phyloP scores from a whole-genome alignment of 2,329 filamentous ascomycete genomes.

The Stachybotrys chlorohalonatus region DNA sequence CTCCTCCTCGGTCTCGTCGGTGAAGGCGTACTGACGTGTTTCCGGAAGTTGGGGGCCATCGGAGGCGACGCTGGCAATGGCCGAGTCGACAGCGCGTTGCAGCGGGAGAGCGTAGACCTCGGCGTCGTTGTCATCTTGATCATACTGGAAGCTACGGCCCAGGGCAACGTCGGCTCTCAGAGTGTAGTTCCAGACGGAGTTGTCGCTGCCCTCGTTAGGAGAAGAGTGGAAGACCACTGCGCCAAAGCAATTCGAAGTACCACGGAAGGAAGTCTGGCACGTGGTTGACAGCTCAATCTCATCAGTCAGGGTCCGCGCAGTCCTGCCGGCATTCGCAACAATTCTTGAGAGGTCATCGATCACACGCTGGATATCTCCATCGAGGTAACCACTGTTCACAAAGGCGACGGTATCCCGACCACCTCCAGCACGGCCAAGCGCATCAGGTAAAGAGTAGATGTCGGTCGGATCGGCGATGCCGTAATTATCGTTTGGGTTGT shows the following conservation, averaged over 20 bases:
- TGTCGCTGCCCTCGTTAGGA: slow-evolving; percentile 53
- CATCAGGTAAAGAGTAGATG: slow-evolving; percentile 55
- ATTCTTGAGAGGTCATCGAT: slow-evolving; percentile 37
- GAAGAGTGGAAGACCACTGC: slow-evolving; percentile 65
- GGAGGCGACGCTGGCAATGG: slow-evolving; percentile 32
- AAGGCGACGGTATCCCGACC: slow-evolving; percentile 59
- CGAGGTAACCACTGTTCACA: slow-evolving; percentile 61
- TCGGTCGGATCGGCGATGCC: slow-evolving; percentile 56
- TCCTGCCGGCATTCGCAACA: slow-evolving; percentile 14
- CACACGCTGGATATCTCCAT: slow-evolving; percentile 60
- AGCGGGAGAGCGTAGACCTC: slow-evolving; percentile 60
- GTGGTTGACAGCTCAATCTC: slow-evolving; percentile 23
- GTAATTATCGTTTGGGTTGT: slow-evolving; percentile 62
- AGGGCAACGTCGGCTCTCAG: slow-evolving; percentile 54
- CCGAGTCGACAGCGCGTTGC: slow-evolving; percentile 57
- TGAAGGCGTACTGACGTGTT: slow-evolving; percentile 21
- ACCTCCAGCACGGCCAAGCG: slow-evolving; percentile 45
- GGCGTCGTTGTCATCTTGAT: slow-evolving; percentile 48
- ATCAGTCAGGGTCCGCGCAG: slow-evolving; percentile 10
- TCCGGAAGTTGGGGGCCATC: slow-evolving; percentile 13
- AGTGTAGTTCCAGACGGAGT: slow-evolving; percentile 62
- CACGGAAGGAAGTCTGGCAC: slow-evolving; percentile 51
- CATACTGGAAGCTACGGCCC: slow-evolving; percentile 44
- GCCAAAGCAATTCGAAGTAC: slow-evolving; percentile 63
- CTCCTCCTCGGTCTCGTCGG: slow-evolving; percentile 30